Conservation (phyloP, 2,329 filamentous ascomycete genomes). For the Emergomyces orientalis region DNA sequence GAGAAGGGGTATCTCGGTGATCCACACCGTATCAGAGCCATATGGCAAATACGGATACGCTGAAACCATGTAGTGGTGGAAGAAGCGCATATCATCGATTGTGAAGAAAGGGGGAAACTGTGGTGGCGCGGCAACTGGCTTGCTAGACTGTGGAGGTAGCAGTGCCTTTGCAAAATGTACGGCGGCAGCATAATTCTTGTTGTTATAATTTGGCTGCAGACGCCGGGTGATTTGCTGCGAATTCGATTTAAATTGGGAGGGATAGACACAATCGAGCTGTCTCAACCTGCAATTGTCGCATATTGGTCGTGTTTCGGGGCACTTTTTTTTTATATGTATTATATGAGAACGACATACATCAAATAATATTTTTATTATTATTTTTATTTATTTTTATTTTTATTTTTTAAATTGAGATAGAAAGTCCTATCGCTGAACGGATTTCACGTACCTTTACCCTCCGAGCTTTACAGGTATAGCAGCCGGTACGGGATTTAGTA, state of each 20-base stretch:
- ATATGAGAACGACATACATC: background rate
- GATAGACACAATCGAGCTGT: background rate
- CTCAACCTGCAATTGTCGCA: background rate
- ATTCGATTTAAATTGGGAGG: background rate
- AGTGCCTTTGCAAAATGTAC: background rate
- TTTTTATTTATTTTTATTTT: no score
- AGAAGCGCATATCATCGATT: slow-evolving; percentile 1
- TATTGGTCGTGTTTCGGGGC: background rate
- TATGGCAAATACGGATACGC: background rate
- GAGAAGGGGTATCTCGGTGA: background rate
- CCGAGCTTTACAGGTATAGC: slow-evolving; percentile 1
- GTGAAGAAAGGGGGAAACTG: background rate
- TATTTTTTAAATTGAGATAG: background rate
- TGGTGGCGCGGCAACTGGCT: background rate
- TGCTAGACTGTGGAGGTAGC: background rate
- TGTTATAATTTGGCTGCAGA: background rate
- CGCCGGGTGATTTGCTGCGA: background rate
- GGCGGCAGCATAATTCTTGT: background rate
- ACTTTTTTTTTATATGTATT: background rate
- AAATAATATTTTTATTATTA: background rate
- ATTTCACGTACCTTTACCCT: background rate
- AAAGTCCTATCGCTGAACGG: background rate
- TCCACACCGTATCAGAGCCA: background rate
- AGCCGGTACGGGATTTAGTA: slow-evolving; percentile 3
- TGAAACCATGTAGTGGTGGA: slow-evolving; percentile 2